These are phyloP conservation scores for Trichoderma sp. DNA, from an alignment of 2,329 filamentous ascomycete genomes.

Conservation along the genomic window DNA sequence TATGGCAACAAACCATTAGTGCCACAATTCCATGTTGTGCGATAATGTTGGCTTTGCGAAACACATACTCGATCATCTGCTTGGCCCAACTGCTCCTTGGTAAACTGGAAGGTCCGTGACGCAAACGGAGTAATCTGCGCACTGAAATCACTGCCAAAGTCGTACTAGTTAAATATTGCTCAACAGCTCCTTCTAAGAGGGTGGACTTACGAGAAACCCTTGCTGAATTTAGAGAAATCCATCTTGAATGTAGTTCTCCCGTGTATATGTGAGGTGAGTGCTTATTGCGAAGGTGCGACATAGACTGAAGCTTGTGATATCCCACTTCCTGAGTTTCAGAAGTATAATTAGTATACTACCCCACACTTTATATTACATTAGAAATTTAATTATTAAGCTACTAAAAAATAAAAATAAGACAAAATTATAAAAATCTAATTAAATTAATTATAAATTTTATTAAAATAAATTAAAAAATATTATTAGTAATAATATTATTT, in stretches of 20 bases:
- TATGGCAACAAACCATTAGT: conserved; percentile 36
- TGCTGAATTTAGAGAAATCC: conserved; percentile 61
- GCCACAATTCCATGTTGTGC: not conserved
- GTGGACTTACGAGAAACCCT: conserved; percentile 51
- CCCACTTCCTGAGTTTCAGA: not conserved
- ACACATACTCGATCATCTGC: conserved; percentile 79
- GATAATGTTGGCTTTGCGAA: not conserved
- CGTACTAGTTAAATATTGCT: conserved; percentile 16
- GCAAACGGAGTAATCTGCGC: conserved; percentile 89
- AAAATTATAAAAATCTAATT: too few relatives aligned
- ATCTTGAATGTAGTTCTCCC: conserved; percentile 35
- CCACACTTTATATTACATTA: not conserved
- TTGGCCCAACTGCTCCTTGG: conserved; percentile 95
- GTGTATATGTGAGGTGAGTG: not conserved
- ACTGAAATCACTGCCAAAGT: conserved; percentile 54
- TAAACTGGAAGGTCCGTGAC: conserved; percentile 91
- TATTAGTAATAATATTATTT: too few relatives aligned
- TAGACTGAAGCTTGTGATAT: not conserved
- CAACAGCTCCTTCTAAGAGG: not conserved
- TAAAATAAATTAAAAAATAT: too few relatives aligned
- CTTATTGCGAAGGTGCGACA: not conserved
- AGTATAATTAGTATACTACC: too few relatives aligned
- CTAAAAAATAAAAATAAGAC: too few relatives aligned
- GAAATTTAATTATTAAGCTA: too few relatives aligned
- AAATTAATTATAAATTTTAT: too few relatives aligned